phyloP scores from a whole-genome alignment of 345 rosid species.

The Arabidopsis arenosa region DNA sequence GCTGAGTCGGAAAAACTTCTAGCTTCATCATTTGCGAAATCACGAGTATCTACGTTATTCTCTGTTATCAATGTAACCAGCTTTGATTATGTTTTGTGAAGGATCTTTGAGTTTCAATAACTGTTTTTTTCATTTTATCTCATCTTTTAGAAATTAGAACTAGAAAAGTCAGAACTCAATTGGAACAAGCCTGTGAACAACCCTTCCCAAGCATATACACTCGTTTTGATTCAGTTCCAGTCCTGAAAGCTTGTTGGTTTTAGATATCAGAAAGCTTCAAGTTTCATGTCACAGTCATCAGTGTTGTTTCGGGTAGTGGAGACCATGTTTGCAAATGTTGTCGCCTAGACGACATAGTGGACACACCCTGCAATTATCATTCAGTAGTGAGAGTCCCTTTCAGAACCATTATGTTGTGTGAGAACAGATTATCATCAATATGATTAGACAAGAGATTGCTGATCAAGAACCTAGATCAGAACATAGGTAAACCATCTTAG shows the following conservation, averaged over 20 bases:
- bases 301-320: conserved; percentile 44
- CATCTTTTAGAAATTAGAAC: not conserved
- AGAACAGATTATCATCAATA: conserved; percentile 1
- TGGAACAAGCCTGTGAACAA: conserved; percentile 5
- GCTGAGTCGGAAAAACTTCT: conserved; percentile 51
- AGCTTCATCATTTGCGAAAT: conserved; percentile 13
- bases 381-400: not conserved
- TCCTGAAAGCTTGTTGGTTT: not conserved
- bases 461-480: not conserved
- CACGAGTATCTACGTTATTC: not conserved
- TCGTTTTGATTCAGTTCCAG: not conserved
- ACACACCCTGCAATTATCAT: conserved; percentile 56
- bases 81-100: not conserved
- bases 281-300: conserved; percentile 32
- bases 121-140: not conserved
- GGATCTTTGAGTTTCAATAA: not conserved
- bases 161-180: not conserved
- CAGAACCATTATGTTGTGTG: not conserved
- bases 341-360: conserved; percentile 81
- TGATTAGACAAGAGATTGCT: not conserved
- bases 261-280: not conserved
- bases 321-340: conserved; percentile 53
- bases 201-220: not conserved
- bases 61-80: not conserved
- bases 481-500: not conserved